Evolutionary conservation across 441 rosid species (phyloP), one percentile per base, ranked within the genome.

Genomic region (Croton laevigatus): DNA sequence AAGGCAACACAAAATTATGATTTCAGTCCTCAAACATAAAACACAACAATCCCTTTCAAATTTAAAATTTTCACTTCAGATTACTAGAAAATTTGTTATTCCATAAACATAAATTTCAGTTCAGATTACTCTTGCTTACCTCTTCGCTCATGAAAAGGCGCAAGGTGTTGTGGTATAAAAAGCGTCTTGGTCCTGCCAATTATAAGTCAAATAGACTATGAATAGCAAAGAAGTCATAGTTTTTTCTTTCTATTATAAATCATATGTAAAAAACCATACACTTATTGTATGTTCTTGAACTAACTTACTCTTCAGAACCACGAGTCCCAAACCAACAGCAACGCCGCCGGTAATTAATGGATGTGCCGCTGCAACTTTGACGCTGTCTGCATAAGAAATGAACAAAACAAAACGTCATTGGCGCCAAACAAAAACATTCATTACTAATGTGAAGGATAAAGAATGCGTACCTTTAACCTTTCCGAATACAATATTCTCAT

Each of bases 131-230:
- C 23, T 23, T 8, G 46, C 84, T 81, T 44, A 87, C 97, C 95
- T 88, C 97, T 84, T 91, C 97, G 13, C 87, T 89, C 63, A 59
- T 49, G 46, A 91, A 75, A 78, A 83, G 76, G 5, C 85, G 95
- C 81, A 85, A 3, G 44, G 90, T 78, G 63, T 68, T 90, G 88
- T 85, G 82, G 78, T 89, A 90, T 71, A 91, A 69, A 75, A 86
- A 76, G 58, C 81, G 84, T 80, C 98, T 89, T 5, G 97, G 91
- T 79, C 86, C 98, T 94, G 86, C 80, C 74, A 53, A 32, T 17
- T 52, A 63, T 37, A 51, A 38, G 38, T 1, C 22, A 65, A 70
- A 53, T 22, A 59, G 40, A 60, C 38, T 40, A 8, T 44, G 2
- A n/a, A 22, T 57, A 7, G 17, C 32, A 66, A 13, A 66, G 17